Evolutionary conservation across 805 yeast species (phyloP).

Genomic region (Candida insectalens): DNA sequence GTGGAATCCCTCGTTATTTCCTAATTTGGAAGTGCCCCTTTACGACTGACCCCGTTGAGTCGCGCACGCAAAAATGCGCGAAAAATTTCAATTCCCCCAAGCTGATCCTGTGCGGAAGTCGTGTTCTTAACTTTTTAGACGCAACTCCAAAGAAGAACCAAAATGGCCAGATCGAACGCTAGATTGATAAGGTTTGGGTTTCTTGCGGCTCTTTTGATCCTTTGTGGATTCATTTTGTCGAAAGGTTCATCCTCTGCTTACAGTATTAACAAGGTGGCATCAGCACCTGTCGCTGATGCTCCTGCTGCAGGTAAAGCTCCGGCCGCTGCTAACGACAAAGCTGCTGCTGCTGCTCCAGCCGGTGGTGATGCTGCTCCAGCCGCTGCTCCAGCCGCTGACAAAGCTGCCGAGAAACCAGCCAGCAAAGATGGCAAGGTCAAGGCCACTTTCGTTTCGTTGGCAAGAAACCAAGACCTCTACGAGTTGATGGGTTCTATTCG

Average conservation of each 20-base stretch:
- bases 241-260: conserved; percentile 32
- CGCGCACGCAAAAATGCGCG: too few species aligned
- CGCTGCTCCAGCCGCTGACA: background rate
- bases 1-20: too few species aligned
- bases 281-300: background rate
- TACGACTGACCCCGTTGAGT: too few species aligned
- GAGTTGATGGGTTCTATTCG: conserved; percentile 56
- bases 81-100: too few species aligned
- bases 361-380: conserved; percentile 8
- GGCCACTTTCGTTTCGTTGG: conserved; percentile 77
- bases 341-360: too few species aligned
- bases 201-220: conserved; percentile 34
- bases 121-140: too few species aligned
- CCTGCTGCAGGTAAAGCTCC: conserved; percentile 4
- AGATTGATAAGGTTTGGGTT: conserved; percentile 38
- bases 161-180: conserved; percentile 38
- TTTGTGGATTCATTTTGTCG: conserved; percentile 38
- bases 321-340: conserved; percentile 4
- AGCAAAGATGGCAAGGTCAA: conserved; percentile 32
- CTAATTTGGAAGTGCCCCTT: too few species aligned
- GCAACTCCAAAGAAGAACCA: too few species aligned
- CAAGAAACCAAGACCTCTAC: conserved; percentile 65
- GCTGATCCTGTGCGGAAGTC: too few species aligned
- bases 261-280: too few species aligned
- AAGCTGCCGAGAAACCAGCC: conserved; percentile 2